These are phyloP conservation scores for Fusarium oxysporum DNA, from an alignment of 2,329 filamentous ascomycete species.

Conservation along the genomic window DNA sequence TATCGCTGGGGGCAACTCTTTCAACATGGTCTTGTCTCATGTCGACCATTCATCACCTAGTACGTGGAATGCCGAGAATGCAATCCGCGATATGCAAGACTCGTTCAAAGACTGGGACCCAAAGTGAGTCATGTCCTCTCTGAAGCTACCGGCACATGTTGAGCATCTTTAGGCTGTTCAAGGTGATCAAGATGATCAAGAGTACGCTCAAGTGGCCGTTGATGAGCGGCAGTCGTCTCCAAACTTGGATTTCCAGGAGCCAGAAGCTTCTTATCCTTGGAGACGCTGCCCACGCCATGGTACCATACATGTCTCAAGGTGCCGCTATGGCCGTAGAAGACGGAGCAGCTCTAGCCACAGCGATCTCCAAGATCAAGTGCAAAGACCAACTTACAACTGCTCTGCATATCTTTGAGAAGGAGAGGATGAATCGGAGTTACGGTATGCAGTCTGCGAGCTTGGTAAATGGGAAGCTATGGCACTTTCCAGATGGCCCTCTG, in stretches of 20 bases:
- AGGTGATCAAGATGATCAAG: constrained; percentile 4
- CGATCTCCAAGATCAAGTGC: background rate
- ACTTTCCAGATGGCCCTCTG: background rate
- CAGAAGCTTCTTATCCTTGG: background rate
- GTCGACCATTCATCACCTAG: background rate
- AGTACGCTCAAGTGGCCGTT: background rate
- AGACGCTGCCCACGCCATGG: constrained; percentile 14
- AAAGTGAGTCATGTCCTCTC: rapidly evolving
- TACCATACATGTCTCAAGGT: constrained; percentile 14
- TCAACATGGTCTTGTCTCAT: constrained; percentile 10
- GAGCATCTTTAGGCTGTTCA: background rate
- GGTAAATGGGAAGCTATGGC: constrained; percentile 3
- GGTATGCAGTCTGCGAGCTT: constrained; percentile 12
- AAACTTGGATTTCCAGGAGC: background rate
- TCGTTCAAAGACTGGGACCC: constrained; percentile 4
- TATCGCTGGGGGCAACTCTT: constrained; percentile 1
- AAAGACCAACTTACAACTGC: background rate
- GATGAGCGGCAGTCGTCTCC: background rate
- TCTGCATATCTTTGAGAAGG: background rate
- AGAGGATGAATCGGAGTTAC: constrained; percentile 13
- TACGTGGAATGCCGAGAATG: background rate
- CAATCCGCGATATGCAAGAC: background rate
- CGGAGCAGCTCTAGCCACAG: background rate
- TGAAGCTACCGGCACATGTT: rapidly evolving
- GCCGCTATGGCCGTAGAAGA: constrained; percentile 19